Evolutionary conservation across 2,329 filamentous ascomycete genomes (phyloP), one percentile per base, ranked within the genome.

Genomic region (Sclerotinia nivalis): DNA sequence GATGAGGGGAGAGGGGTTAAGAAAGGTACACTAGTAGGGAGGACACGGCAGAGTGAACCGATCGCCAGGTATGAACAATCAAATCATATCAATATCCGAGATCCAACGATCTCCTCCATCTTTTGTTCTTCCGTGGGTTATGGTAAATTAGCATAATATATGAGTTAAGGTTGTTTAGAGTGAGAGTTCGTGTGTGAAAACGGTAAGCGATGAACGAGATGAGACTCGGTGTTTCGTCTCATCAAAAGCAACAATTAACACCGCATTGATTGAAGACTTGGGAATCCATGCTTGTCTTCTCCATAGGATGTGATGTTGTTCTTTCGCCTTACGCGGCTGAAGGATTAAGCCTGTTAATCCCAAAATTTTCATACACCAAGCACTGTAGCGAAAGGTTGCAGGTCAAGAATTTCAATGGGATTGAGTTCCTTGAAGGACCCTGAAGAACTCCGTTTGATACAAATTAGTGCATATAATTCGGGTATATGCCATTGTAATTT

Each of bases 241-340:
- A 59, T n/a, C 55, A 43, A 59, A 43, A 59, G 56, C 37, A 59
- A 59, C n/a, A 28, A 59, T 59, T 12, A 28, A 43, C 25, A 59
- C 18, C 22, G 37, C 22, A 37, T 8, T 52, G 60, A 40, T 40
- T 52, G 60, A 28, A 64, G 34, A 64, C 60, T 40, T 62, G 31
- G 60, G 47, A 25, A 40, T 52, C 60, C 47, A 64, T 64, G 47
- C 60, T 62, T 34, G 60, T 60, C 58, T 60, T 22, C 40, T 60
- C 15, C 37, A 28, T 12, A 59, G 22, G 18, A 62, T 25, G 37
- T 50, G 60, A 50, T 50, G 28, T 40, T 37, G 22, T 64, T 50
- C 45, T 28, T 40, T 64, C 60, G 60, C 60, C 60, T 64, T 64
- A 52, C 60, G 60, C 60, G 60, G 45, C 47, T 64, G 31, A 64